Conservation (phyloP, 768 basidiomycete genomes). For the Pulveroboletus frians region DNA sequence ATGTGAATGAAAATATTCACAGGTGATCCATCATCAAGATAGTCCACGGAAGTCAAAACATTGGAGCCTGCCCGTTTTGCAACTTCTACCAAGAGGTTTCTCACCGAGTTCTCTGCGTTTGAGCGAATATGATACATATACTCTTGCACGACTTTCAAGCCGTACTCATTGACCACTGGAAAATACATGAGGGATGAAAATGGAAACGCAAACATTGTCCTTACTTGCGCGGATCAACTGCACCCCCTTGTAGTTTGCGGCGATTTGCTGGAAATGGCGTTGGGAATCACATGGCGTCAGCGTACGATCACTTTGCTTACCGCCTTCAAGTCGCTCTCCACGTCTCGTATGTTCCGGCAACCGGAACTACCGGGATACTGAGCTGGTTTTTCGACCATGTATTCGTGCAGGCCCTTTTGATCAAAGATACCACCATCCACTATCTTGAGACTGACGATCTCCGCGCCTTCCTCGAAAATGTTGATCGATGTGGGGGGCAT, state of each 20-base stretch:
- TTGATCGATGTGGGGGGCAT: slow-evolving; percentile 94
- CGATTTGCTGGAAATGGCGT: slow-evolving; percentile 63
- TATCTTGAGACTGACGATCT: slow-evolving; percentile 88
- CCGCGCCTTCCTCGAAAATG: slow-evolving; percentile 91
- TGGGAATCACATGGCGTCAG: neutral
- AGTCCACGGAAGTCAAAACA: slow-evolving; percentile 67
- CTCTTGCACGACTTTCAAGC: slow-evolving; percentile 79
- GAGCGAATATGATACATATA: slow-evolving; percentile 89
- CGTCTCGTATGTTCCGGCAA: slow-evolving; percentile 80
- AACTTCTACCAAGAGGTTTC: slow-evolving; percentile 73
- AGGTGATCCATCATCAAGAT: slow-evolving; percentile 84
- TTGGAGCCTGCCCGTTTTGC: slow-evolving; percentile 63
- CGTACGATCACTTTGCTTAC: slow-evolving; percentile 38
- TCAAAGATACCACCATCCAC: slow-evolving; percentile 81
- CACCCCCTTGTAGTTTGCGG: slow-evolving; percentile 89
- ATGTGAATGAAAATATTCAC: slow-evolving; percentile 35
- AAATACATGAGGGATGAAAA: slow-evolving; percentile 7
- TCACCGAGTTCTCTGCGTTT: slow-evolving; percentile 85
- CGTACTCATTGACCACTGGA: slow-evolving; percentile 81
- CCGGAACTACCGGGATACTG: slow-evolving; percentile 83
- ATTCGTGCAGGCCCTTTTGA: slow-evolving; percentile 62
- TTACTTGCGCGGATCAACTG: slow-evolving; percentile 76
- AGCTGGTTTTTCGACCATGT: slow-evolving; percentile 79
- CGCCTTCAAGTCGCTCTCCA: slow-evolving; percentile 89
- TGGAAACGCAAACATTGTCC: slow-evolving; percentile 16